Evolutionary conservation across 2,329 filamentous ascomycete species (phyloP).

Genomic region (Colletotrichum graminicola): DNA sequence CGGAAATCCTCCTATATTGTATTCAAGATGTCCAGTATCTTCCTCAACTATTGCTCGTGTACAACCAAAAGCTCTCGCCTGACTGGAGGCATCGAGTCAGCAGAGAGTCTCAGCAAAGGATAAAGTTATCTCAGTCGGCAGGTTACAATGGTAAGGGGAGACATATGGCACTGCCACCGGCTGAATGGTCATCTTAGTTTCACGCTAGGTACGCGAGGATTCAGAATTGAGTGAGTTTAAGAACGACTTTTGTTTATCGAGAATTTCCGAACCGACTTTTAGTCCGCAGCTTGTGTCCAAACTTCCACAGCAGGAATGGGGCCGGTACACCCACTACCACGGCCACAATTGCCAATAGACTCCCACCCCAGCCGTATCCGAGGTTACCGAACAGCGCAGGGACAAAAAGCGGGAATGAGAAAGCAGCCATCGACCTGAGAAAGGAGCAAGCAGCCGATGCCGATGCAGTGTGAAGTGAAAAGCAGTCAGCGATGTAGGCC

Average conservation of each 20-base stretch:
- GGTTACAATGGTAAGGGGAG: constrained; percentile 47
- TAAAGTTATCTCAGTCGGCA: constrained; percentile 47
- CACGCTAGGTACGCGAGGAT: not conserved
- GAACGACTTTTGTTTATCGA: not conserved
- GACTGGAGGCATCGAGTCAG: constrained; percentile 45
- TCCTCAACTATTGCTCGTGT: constrained; percentile 50
- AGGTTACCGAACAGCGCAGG: constrained; percentile 53
- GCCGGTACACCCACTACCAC: constrained; percentile 54
- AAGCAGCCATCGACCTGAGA: constrained; percentile 58
- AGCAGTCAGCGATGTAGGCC: constrained; percentile 58
- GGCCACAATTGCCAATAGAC: constrained; percentile 52
- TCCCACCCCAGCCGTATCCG: constrained; percentile 57
- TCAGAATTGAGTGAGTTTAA: not conserved
- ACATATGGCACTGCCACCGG: constrained; percentile 49
- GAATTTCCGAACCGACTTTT: constrained; percentile 29
- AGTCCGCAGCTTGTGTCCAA: constrained; percentile 51
- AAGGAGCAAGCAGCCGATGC: constrained; percentile 62
- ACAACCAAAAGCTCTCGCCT: constrained; percentile 44
- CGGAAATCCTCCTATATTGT: constrained; percentile 59
- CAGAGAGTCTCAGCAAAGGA: constrained; percentile 42
- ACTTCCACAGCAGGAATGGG: constrained; percentile 56
- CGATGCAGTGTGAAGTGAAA: constrained; percentile 60
- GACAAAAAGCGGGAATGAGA: constrained; percentile 63
- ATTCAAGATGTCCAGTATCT: constrained; percentile 59
- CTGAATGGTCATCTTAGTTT: constrained; percentile 29